Conservation (phyloP, 2,329 filamentous ascomycete species). For the Hypoxylon sp. region DNA sequence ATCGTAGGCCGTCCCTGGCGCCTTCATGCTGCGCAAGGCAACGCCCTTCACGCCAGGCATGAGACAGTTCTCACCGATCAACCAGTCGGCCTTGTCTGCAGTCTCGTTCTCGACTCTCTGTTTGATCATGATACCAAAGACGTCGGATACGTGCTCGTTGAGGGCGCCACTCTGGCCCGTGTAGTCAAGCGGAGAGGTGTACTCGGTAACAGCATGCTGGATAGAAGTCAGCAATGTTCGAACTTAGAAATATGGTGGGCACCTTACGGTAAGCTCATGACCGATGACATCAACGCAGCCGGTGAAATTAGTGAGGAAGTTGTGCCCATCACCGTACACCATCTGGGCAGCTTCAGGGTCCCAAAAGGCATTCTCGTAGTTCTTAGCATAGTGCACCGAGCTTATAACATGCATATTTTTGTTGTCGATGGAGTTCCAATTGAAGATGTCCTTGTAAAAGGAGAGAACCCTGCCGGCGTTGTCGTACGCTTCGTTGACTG, state of each 20-base stretch:
- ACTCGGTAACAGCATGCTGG: slow-evolving; percentile 66
- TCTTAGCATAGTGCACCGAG: slow-evolving; percentile 66
- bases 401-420: slow-evolving; percentile 64
- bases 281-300: slow-evolving; percentile 69
- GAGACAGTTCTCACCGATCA: slow-evolving; percentile 68
- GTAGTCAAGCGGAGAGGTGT: slow-evolving; percentile 66
- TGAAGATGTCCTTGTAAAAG: slow-evolving; percentile 66
- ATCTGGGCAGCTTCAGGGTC: slow-evolving; percentile 65
- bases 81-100: slow-evolving; percentile 66
- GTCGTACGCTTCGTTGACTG: slow-evolving; percentile 65
- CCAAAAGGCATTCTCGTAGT: slow-evolving; percentile 70
- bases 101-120: slow-evolving; percentile 64
- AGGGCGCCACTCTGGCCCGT: slow-evolving; percentile 67
- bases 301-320: slow-evolving; percentile 67
- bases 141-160: slow-evolving; percentile 70
- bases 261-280: slow-evolving; percentile 65
- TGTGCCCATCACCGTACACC: slow-evolving; percentile 70
- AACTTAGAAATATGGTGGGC: neutral
- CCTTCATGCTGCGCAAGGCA: slow-evolving; percentile 69
- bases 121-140: slow-evolving; percentile 71
- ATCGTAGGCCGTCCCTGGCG: slow-evolving; percentile 66
- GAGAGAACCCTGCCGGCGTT: slow-evolving; percentile 65
- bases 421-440: slow-evolving; percentile 68
- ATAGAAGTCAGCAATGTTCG: slow-evolving; percentile 10
- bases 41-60: slow-evolving; percentile 65